Percentiles rank a stretch among this genome's conserved stretches.
phyloP scores from a whole-genome alignment of 345 rosid species.

The Mangifera indica region DNA sequence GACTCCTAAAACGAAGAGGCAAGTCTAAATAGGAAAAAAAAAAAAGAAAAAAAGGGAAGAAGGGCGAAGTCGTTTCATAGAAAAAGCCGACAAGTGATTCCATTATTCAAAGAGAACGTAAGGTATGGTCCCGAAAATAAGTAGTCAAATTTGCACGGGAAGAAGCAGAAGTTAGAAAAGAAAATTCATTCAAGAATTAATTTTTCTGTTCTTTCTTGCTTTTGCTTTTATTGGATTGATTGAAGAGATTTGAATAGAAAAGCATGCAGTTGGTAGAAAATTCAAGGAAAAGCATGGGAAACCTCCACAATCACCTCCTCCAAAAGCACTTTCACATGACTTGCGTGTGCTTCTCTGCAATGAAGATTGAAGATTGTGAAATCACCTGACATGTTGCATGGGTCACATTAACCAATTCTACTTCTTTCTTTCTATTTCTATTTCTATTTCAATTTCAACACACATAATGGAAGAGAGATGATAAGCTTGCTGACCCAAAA shows the following conservation, averaged over 20 bases:
- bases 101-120: slow-evolving; percentile 3
- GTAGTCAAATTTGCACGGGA: slow-evolving; percentile 13
- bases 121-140: background rate
- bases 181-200: background rate
- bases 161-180: background rate
- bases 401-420: slow-evolving; percentile 27
- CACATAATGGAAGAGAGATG: background rate
- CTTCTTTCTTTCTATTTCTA: background rate
- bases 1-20: background rate
- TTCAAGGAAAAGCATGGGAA: slow-evolving; percentile 12
- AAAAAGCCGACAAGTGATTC: background rate
- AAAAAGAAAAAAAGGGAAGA: background rate
- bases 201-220: background rate
- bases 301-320: background rate
- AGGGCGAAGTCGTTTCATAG: background rate
- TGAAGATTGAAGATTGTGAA: slow-evolving; percentile 19
- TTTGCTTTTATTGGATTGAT: background rate
- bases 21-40: background rate
- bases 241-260: background rate
- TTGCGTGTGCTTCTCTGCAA: slow-evolving; percentile 23
- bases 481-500: background rate
- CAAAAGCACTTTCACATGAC: slow-evolving; percentile 27
- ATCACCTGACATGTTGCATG: slow-evolving; percentile 29
- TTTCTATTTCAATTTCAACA: background rate
- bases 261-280: background rate